Evolutionary conservation across 192 early-diverging fungal species (phyloP).

Genomic region (Podila verticillata): DNA sequence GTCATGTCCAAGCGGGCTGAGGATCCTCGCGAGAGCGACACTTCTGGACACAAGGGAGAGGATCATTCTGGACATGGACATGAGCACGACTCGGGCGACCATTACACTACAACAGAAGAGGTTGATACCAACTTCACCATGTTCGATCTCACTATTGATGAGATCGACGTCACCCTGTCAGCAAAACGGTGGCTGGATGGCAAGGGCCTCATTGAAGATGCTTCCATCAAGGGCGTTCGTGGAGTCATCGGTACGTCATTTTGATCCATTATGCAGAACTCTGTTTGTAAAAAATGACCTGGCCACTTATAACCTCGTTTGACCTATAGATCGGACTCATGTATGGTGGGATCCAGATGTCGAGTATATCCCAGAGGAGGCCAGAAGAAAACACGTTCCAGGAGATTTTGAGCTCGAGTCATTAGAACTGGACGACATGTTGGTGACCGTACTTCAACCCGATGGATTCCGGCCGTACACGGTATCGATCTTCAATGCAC

Average conservation of each 20-base stretch:
- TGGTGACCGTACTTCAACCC: slow-evolving; percentile 87
- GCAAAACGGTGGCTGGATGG: slow-evolving; percentile 93
- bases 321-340: slow-evolving; percentile 72
- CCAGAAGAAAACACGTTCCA: slow-evolving; percentile 68
- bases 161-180: slow-evolving; percentile 85
- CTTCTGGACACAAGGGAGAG: slow-evolving; percentile 26
- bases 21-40: not conserved
- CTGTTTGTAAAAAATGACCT: not conserved
- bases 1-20: slow-evolving; percentile 48
- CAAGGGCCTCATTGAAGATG: slow-evolving; percentile 82
- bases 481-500: slow-evolving; percentile 87
- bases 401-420: slow-evolving; percentile 88
- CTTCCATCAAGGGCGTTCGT: slow-evolving; percentile 85
- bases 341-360: slow-evolving; percentile 79
- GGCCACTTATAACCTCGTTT: not conserved
- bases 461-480: slow-evolving; percentile 87
- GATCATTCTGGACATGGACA: slow-evolving; percentile 47
- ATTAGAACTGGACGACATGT: slow-evolving; percentile 86
- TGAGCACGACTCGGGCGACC: slow-evolving; percentile 41
- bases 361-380: slow-evolving; percentile 67
- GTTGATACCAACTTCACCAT: slow-evolving; percentile 86
- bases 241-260: slow-evolving; percentile 72
- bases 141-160: slow-evolving; percentile 85
- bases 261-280: not conserved
- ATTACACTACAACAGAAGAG: slow-evolving; percentile 17